Conservation (phyloP, 1,139 yeast genomes). For the Magnusiomyces suaveolens region DNA sequence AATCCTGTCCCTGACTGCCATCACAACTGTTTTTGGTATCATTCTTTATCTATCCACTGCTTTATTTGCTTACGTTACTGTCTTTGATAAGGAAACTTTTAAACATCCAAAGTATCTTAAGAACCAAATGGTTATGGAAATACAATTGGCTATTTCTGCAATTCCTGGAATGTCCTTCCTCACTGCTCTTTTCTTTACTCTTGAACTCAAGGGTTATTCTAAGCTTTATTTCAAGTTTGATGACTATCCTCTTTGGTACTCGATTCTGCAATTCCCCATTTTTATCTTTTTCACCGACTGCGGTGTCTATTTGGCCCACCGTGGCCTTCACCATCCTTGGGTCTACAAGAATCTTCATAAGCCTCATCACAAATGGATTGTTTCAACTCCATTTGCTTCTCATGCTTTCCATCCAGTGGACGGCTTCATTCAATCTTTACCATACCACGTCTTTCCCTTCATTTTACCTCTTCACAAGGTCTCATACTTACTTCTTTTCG, state of each 20-base stretch:
- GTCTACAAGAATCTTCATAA: conserved; percentile 82
- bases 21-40: conserved; percentile 81
- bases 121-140: conserved; percentile 81
- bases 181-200: conserved; percentile 81
- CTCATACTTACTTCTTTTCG: conserved; percentile 67
- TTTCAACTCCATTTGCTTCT: conserved; percentile 95
- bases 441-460: conserved; percentile 86
- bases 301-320: conserved; percentile 82
- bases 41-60: conserved; percentile 66
- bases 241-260: conserved; percentile 59
- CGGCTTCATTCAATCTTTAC: conserved; percentile 85
- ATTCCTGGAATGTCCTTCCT: conserved; percentile 82
- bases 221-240: conserved; percentile 57
- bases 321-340: conserved; percentile 84
- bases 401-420: conserved; percentile 99
- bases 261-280: conserved; percentile 56
- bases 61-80: conserved; percentile 56
- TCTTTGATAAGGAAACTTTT: conserved; percentile 81
- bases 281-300: conserved; percentile 90
- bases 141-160: conserved; percentile 63
- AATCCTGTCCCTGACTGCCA: conserved; percentile 54
- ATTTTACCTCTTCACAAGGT: conserved; percentile 86
- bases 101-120: conserved; percentile 93
- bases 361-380: conserved; percentile 99
- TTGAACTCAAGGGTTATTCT: conserved; percentile 78